Evolutionary conservation across 352 stramenopile species (phyloP).

Genomic region (Pythium aquatile): DNA sequence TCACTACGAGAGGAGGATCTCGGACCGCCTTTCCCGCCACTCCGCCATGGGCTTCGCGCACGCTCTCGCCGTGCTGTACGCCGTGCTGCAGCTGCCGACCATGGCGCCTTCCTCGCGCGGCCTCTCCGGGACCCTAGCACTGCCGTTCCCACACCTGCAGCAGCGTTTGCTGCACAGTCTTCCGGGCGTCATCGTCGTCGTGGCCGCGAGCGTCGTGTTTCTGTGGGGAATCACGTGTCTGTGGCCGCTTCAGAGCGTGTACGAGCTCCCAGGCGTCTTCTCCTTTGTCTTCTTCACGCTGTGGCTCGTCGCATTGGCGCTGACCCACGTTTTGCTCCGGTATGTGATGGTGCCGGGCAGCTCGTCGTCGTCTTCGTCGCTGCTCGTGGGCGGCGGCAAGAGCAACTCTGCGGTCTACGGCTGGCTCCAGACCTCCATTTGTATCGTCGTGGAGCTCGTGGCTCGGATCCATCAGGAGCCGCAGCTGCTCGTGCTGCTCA

Average conservation of each 20-base stretch:
- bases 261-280: conserved; percentile 26
- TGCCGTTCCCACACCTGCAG: conserved; percentile 31
- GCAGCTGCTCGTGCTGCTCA: conserved; percentile 33
- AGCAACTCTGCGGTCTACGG: conserved; percentile 28
- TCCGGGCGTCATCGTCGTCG: conserved; percentile 27
- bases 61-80: conserved; percentile 30
- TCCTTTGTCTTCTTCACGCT: conserved; percentile 13
- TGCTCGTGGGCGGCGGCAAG: conserved; percentile 26
- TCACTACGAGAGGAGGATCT: background rate
- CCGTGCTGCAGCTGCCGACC: conserved; percentile 17
- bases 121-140: conserved; percentile 19
- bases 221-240: conserved; percentile 9
- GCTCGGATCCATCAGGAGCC: conserved; percentile 30
- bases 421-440: conserved; percentile 28
- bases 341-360: conserved; percentile 31
- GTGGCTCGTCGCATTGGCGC: conserved; percentile 20
- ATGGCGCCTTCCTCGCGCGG: background rate
- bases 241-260: conserved; percentile 21
- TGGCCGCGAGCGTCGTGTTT: conserved; percentile 3
- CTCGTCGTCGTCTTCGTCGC: conserved; percentile 23
- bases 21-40: background rate
- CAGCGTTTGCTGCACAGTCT: conserved; percentile 31
- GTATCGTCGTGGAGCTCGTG: conserved; percentile 24
- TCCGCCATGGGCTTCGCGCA: conserved; percentile 29
- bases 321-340: conserved; percentile 28